Evolutionary conservation across 192 early-diverging fungal species (phyloP), one percentile per base, ranked within the genome.

Genomic region (Coemansia sp.): DNA sequence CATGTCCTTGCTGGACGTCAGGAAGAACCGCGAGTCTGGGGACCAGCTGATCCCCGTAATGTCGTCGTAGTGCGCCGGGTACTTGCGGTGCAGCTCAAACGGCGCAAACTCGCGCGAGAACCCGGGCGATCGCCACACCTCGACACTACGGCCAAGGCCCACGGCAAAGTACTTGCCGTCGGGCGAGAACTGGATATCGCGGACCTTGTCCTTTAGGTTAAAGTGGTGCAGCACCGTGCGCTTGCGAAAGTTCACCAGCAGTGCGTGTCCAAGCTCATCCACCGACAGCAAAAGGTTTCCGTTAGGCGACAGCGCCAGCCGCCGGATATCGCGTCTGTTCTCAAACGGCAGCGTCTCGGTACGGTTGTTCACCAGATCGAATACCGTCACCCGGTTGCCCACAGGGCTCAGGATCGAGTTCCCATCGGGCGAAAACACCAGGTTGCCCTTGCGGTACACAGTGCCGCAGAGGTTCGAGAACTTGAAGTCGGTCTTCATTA

Each of bases 401-500:
- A 99, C 97, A 0, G 95, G 91, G 67, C 89, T 94, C 22, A 96
- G 51, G 33, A 99, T 63, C 11, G 85, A 85, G 70, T 98, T 92
- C 17, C 92, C 92, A 58, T 95, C 94, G 18, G 93, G 87, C 22
- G 92, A 91, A 63, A 94, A 99, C 19, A 93, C 73, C 17, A 98
- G 60, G 66, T 96, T 98, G n/a, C 95, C 97, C 56, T 85, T 79
- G 45, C 85, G 88, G 69, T 97, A 99, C 12, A 98, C 97, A 7
- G 95, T 94, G 26, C 97, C 97, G 60, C 90, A 95, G 48, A 99
- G 78, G 71, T 97, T 97, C 34, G 92, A 91, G 60, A 99, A 98
- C 80, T 92, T 78, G 26, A 76, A 65, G 42, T 78, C 60, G 12
- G 77, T 66, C 59, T 78, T 78, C 77, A 81, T 82, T 13, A 10